Evolutionary conservation across 164 flowering plant genomes (phyloP), one percentile per base, ranked within the genome.

Genomic region (Aristolochia fimbriata): DNA sequence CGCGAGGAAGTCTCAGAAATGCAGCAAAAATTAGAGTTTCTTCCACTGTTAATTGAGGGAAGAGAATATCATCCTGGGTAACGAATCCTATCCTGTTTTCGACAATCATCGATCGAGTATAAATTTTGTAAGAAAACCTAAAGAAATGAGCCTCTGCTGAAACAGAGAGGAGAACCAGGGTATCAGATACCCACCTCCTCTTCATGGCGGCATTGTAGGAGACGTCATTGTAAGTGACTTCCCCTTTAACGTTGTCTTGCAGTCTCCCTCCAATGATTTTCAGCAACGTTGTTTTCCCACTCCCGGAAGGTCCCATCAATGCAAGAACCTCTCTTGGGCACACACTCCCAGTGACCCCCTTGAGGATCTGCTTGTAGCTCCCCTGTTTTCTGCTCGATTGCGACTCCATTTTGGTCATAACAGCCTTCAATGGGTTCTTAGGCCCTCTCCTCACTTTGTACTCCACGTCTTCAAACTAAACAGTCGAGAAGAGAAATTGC

Each of bases 221-320:
- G 52, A 85, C 70, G 62, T 85, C 91, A 74, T 90, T 87, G 72
- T 86, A 93, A 53, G 96, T 86, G 15, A 90, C 64, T 12, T 61
- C 74, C 60, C 96, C 97, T 59, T 67, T 79, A 11, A 88, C 88
- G 79, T 83, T 81, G 15, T 85, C 88, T 15, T 72, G 84, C 63
- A 93, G 50, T 74, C 98, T 78, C 25, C 97, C 98, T 4, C 96
- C 96, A 4, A 93, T 63, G 41, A 86, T 76, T 75, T 83, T 86
- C 51, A 90, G 73, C 47, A 90, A 71, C 19, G 98, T 93, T 43
- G 98, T 90, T 60, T 93, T 93, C 12, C 98, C 99, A 67, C 99
- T 91, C 8, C 99, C 99, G 15, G 99, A 94, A 68, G 99, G 96
- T 55, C 99, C 99, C 99, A 94, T 94, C 60, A 94, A 69, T 41